Conservation (phyloP, 352 stramenopile species). For the Lagenidium sp. region DNA sequence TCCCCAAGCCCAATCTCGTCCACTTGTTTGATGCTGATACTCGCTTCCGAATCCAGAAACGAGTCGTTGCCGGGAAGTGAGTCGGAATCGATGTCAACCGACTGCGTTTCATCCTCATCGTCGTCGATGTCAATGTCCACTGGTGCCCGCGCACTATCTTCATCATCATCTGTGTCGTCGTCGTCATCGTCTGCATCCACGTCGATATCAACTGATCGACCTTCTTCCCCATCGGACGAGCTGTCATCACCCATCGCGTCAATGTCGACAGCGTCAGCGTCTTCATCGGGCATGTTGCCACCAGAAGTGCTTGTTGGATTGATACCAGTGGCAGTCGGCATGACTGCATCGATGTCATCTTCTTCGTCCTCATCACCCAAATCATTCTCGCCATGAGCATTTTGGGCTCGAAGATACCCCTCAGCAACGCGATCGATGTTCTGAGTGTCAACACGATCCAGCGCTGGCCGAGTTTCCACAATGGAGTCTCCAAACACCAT, state of each 20-base stretch:
- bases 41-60: slow-evolving; percentile 1
- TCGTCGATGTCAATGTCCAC: slow-evolving; percentile 19
- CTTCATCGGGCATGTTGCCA: slow-evolving; percentile 10
- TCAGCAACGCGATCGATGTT: slow-evolving; percentile 13
- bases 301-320: no score
- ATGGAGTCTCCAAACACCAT: background rate
- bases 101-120: slow-evolving; percentile 19
- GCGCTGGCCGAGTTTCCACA: background rate
- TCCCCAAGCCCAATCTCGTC: slow-evolving; percentile 11
- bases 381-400: slow-evolving; percentile 16
- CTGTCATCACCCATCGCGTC: slow-evolving; percentile 4
- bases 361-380: slow-evolving; percentile 15
- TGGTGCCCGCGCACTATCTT: slow-evolving; percentile 9
- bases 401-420: slow-evolving; percentile 16
- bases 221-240: slow-evolving; percentile 15
- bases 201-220: slow-evolving; percentile 17
- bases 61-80: slow-evolving; percentile 7
- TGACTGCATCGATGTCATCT: slow-evolving; percentile 4
- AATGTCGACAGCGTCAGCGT: slow-evolving; percentile 15
- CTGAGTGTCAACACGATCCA: slow-evolving; percentile 3
- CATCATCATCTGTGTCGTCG: slow-evolving; percentile 15
- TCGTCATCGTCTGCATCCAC: slow-evolving; percentile 8
- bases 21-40: slow-evolving; percentile 11
- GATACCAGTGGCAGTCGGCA: no score
- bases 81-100: slow-evolving; percentile 17